A percentile compares a stretch with the other conserved stretches of the same genome.
These are phyloP conservation scores for Colletotrichum endophyticum DNA, from an alignment of 2,329 filamentous ascomycete species.

Conservation along the genomic window DNA sequence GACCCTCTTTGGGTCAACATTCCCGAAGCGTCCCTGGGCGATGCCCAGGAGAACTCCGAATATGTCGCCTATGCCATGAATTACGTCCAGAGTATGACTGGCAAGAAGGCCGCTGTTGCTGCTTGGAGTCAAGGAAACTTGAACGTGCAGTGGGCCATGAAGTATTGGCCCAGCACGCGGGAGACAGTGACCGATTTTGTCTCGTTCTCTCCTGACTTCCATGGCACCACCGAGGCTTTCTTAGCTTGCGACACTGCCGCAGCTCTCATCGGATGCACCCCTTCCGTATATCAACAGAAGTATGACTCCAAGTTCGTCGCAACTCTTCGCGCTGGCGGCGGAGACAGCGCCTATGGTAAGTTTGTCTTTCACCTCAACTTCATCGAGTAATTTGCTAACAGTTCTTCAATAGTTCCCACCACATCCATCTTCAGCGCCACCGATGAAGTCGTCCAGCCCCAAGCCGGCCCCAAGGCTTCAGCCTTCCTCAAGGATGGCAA, in stretches of 20 bases:
- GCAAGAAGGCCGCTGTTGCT: conserved; percentile 46
- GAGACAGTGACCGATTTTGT: conserved; percentile 52
- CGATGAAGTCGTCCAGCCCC: conserved; percentile 58
- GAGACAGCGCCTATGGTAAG: conserved; percentile 50
- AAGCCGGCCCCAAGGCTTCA: conserved; percentile 49
- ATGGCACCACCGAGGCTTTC: conserved; percentile 23
- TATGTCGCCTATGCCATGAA: conserved; percentile 64
- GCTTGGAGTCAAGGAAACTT: conserved; percentile 62
- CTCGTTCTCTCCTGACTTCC: conserved; percentile 56
- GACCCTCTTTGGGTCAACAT: conserved; percentile 64
- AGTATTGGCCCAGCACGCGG: conserved; percentile 60
- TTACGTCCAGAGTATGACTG: conserved; percentile 50
- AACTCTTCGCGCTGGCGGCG: conserved; percentile 45
- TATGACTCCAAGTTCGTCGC: conserved; percentile 47
- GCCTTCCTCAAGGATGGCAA: conserved; percentile 44
- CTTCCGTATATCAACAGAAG: conserved; percentile 51
- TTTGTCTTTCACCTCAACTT: fast-evolving
- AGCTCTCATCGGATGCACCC: conserved; percentile 23
- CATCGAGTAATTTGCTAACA: neutral
- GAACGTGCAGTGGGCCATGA: conserved; percentile 60
- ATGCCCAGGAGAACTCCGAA: conserved; percentile 57
- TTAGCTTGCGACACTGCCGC: neutral
- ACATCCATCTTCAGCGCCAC: conserved; percentile 55
- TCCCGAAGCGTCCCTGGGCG: conserved; percentile 47
- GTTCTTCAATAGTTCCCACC: conserved; percentile 44